Percentiles rank a stretch among this genome's conserved stretches.
phyloP scores from a whole-genome alignment of 176 grass and related monocot genomes.

The Miscanthus lutarioriparius region DNA sequence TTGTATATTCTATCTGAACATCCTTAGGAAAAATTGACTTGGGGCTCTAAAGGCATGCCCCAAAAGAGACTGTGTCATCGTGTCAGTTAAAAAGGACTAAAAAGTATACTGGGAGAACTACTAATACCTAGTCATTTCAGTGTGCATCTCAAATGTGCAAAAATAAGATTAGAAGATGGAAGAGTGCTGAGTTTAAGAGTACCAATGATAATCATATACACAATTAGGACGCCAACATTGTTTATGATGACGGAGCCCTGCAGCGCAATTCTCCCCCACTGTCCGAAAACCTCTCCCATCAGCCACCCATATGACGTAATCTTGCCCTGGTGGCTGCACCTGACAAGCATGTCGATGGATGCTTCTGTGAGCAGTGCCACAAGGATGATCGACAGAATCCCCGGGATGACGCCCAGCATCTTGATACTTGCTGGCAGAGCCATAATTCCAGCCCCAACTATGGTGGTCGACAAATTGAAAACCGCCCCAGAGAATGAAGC shows the following conservation, averaged over 20 bases:
- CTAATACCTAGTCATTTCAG: background rate
- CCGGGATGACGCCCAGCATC: slow-evolving; percentile 77
- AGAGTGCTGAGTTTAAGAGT: slow-evolving; percentile 26
- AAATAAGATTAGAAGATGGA: slow-evolving; percentile 10
- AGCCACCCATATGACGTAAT: slow-evolving; percentile 64
- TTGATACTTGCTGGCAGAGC: slow-evolving; percentile 80
- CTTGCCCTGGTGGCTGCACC: slow-evolving; percentile 66
- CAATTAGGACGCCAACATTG: slow-evolving; percentile 67
- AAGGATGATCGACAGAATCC: slow-evolving; percentile 71
- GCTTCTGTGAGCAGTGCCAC: slow-evolving; percentile 74
- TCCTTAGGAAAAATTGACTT: background rate
- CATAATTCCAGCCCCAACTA: slow-evolving; percentile 93
- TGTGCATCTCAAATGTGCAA: background rate
- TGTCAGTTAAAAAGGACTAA: background rate
- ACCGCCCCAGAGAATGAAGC: slow-evolving; percentile 79
- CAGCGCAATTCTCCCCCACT: slow-evolving; percentile 61
- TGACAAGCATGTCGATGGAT: slow-evolving; percentile 81
- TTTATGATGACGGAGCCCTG: slow-evolving; percentile 75
- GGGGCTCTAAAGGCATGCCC: background rate
- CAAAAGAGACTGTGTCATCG: background rate
- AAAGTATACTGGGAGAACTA: slow-evolving; percentile 4
- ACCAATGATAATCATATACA: slow-evolving; percentile 97
- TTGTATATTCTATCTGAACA: background rate
- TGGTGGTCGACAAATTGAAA: slow-evolving; percentile 83
- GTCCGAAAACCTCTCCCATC: slow-evolving; percentile 65